phyloP scores from a whole-genome alignment of 768 basidiomycete species.

The Austroboletus festivus region DNA sequence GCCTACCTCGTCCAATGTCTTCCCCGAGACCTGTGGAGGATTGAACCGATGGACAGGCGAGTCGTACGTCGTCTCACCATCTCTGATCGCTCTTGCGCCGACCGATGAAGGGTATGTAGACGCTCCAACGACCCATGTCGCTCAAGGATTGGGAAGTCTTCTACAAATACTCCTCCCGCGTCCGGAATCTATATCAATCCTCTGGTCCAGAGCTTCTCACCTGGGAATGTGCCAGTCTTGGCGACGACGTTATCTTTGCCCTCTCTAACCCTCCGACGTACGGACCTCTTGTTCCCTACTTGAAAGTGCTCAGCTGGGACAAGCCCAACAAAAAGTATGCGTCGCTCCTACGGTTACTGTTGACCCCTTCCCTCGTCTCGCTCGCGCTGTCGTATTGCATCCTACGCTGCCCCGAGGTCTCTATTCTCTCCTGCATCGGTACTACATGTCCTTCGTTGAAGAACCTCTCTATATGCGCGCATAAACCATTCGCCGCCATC shows the following conservation, averaged over 20 bases:
- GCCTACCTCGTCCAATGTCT: conserved; percentile 22
- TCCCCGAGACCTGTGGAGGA: conserved; percentile 29
- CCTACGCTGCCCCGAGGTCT: conserved; percentile 16
- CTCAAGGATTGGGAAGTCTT: conserved; percentile 29
- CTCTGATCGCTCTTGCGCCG: not conserved
- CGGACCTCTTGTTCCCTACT: conserved; percentile 19
- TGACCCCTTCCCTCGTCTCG: conserved; percentile 20
- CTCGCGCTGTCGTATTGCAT: conserved; percentile 9
- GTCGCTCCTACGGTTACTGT: conserved; percentile 17
- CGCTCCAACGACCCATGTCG: conserved; percentile 24
- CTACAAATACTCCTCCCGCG: conserved; percentile 23
- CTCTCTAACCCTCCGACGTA: conserved; percentile 23
- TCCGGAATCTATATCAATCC: conserved; percentile 12
- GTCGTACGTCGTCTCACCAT: not conserved
- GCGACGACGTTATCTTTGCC: conserved; percentile 23
- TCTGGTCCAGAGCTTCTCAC: not conserved
- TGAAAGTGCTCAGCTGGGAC: conserved; percentile 23
- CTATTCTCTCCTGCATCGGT: conserved; percentile 20
- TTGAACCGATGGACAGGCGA: no score
- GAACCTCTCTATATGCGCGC: conserved; percentile 5
- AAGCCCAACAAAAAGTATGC: conserved; percentile 11
- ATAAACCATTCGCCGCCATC: not conserved
- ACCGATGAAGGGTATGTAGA: conserved; percentile 19
- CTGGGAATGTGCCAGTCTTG: conserved; percentile 4
- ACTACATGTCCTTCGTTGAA: conserved; percentile 20